A percentile compares a stretch with the other conserved stretches of the same genome.
These are phyloP conservation scores for Trichoderma sp. DNA, from an alignment of 2,329 filamentous ascomycete species.

Conservation along the genomic window DNA sequence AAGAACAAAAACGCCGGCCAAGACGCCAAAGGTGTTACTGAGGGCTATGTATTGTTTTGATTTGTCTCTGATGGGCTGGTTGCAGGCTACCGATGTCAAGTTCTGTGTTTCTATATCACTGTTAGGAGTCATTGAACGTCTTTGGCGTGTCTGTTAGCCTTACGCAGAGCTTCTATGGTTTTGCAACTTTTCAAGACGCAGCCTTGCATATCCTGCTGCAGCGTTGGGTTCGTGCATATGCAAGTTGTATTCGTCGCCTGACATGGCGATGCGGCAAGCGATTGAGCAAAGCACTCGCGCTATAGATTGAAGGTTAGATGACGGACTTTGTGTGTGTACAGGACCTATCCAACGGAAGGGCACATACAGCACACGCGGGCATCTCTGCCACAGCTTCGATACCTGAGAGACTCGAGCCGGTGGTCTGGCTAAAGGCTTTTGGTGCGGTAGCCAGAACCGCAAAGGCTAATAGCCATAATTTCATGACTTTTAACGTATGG, in stretches of 20 bases:
- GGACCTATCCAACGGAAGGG: background rate
- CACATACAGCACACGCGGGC: constrained; percentile 35
- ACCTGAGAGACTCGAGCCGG: background rate
- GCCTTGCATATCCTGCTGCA: constrained; percentile 28
- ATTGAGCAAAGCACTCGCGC: constrained; percentile 29
- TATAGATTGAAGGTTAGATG: constrained; percentile 11
- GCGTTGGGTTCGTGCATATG: constrained; percentile 31
- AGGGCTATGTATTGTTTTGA: constrained; percentile 36
- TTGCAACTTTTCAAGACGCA: constrained; percentile 34
- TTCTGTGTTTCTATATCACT: constrained; percentile 29
- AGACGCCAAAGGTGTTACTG: constrained; percentile 33
- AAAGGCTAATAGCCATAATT: background rate
- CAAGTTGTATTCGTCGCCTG: constrained; percentile 30
- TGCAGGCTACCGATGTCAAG: constrained; percentile 24
- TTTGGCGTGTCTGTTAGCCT: constrained; percentile 2
- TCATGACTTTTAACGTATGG: background rate
- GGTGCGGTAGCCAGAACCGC: constrained; percentile 17
- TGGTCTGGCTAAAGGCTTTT: background rate
- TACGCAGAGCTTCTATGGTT: constrained; percentile 34
- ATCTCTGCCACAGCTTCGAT: constrained; percentile 23
- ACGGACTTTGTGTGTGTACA: background rate
- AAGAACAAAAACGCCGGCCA: constrained; percentile 41
- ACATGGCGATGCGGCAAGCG: constrained; percentile 30
- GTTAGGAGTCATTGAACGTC: background rate
- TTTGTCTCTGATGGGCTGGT: constrained; percentile 31